A percentile compares a stretch with the other conserved stretches of the same genome.
Evolutionary conservation across 495 filamentous ascomycete species (phyloP).

Genomic region (Penicillium bovifimosum): DNA sequence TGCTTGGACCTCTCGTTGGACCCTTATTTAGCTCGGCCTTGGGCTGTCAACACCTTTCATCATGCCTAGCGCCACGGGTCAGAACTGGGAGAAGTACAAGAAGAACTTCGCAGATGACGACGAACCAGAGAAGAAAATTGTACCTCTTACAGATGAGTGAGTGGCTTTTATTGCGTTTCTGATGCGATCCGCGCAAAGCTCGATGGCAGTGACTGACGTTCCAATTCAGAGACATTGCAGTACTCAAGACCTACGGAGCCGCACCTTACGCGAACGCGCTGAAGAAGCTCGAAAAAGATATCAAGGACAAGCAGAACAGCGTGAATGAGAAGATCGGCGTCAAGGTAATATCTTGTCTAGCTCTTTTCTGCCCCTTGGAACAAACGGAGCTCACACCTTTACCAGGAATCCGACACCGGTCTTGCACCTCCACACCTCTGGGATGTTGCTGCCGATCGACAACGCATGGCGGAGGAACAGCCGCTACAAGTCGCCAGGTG

Average conservation of each 20-base stretch:
- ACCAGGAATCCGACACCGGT: conserved; percentile 93
- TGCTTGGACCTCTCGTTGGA: conserved; percentile 8
- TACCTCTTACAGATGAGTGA: conserved; percentile 90
- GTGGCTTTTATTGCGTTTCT: conserved; percentile 22
- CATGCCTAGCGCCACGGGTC: conserved; percentile 89
- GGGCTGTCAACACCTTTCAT: conserved; percentile 35
- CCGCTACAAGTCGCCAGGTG: conserved; percentile 95
- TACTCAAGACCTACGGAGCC: conserved; percentile 97
- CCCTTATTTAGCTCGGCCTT: conserved; percentile 18
- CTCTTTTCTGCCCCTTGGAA: conserved; percentile 5
- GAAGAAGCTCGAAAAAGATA: conserved; percentile 95
- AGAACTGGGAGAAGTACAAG: conserved; percentile 96
- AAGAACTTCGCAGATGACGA: conserved; percentile 97
- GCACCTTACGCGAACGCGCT: conserved; percentile 88
- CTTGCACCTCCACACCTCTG: conserved; percentile 97
- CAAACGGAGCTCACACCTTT: conserved; percentile 21
- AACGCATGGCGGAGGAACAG: conserved; percentile 97
- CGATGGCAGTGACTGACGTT: conserved; percentile 22
- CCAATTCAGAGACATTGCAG: conserved; percentile 81
- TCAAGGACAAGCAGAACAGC: conserved; percentile 93
- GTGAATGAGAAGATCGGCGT: conserved; percentile 97
- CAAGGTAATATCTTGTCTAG: conserved; percentile 43
- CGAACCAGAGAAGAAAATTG: conserved; percentile 98
- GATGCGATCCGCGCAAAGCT: conserved; percentile 2
- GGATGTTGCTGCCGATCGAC: conserved; percentile 95